phyloP scores from a whole-genome alignment of 2,329 filamentous ascomycete species.

The Pyrenochaeta sp. region DNA sequence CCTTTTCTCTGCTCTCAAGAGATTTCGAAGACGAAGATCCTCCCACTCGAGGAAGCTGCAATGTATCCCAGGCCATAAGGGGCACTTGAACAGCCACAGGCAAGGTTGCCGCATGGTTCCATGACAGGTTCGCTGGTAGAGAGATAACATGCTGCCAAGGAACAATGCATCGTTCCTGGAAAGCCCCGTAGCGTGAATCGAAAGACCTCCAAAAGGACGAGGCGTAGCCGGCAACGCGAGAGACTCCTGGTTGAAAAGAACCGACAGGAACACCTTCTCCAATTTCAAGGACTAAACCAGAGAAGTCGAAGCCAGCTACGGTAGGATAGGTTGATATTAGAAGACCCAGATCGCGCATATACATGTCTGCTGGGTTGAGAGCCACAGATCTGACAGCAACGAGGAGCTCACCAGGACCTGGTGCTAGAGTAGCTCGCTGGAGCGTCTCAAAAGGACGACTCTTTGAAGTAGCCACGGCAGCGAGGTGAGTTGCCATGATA shows the following conservation, averaged over 20 bases:
- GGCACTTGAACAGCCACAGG: slow-evolving; percentile 1
- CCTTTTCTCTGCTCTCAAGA: too few relatives aligned
- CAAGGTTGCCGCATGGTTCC: slow-evolving; percentile 2
- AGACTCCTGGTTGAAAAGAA: slow-evolving; percentile 1
- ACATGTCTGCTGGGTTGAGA: slow-evolving; percentile 1
- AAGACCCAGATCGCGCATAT: slow-evolving; percentile 1
- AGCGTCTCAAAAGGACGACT: not conserved
- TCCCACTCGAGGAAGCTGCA: slow-evolving; percentile 1
- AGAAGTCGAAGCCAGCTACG: not conserved
- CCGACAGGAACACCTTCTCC: not conserved
- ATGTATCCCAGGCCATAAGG: slow-evolving; percentile 1
- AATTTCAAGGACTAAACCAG: not conserved
- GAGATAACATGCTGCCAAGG: slow-evolving; percentile 3
- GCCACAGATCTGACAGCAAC: slow-evolving; percentile 2
- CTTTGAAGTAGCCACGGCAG: slow-evolving; percentile 1
- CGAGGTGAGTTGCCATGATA: slow-evolving; percentile 1
- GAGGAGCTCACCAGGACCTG: slow-evolving; percentile 2
- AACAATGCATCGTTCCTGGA: slow-evolving; percentile 3
- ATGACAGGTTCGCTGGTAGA: not conserved
- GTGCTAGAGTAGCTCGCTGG: not conserved
- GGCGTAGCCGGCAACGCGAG: slow-evolving; percentile 1
- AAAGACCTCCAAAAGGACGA: not conserved
- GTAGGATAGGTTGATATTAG: not conserved
- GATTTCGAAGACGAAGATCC: too few relatives aligned
- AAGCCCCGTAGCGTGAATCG: not conserved